Evolutionary conservation across 768 basidiomycete species (phyloP).

Genomic region (Boletus bicolor): DNA sequence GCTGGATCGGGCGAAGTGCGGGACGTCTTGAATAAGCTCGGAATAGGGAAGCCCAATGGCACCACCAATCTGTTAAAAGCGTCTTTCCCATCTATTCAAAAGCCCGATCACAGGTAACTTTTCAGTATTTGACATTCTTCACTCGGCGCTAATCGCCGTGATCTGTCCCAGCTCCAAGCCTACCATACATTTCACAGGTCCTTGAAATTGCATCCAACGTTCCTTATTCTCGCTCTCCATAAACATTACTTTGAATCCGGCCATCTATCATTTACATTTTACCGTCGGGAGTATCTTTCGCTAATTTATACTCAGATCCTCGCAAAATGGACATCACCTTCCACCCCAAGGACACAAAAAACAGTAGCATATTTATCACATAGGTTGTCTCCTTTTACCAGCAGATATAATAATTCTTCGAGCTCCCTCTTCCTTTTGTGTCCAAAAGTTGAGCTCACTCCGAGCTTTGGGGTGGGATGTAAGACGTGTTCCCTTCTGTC

Average conservation of each 20-base stretch:
- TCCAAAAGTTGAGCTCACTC: slow-evolving; percentile 83
- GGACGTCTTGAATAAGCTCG: slow-evolving; percentile 79
- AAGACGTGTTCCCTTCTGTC: slow-evolving; percentile 61
- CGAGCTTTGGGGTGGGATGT: slow-evolving; percentile 83
- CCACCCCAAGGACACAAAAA: slow-evolving; percentile 7
- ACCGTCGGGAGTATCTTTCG: slow-evolving; percentile 11
- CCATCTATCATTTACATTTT: slow-evolving; percentile 14
- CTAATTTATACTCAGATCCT: slow-evolving; percentile 22
- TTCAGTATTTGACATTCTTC: neutral
- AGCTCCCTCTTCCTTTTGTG: slow-evolving; percentile 80
- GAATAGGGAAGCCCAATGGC: slow-evolving; percentile 68
- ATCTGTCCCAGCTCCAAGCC: slow-evolving; percentile 14
- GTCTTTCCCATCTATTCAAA: slow-evolving; percentile 61
- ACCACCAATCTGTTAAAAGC: slow-evolving; percentile 64
- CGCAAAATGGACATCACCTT: slow-evolving; percentile 17
- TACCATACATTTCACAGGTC: slow-evolving; percentile 9
- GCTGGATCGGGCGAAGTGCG: slow-evolving; percentile 67
- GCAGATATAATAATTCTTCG: slow-evolving; percentile 51
- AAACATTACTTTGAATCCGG: neutral
- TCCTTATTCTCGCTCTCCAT: slow-evolving; percentile 8
- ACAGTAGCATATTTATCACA: slow-evolving; percentile 19
- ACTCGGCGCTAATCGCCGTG: slow-evolving; percentile 4
- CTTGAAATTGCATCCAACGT: slow-evolving; percentile 13
- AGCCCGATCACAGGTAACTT: slow-evolving; percentile 40
- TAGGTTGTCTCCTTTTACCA: slow-evolving; percentile 28